Evolutionary conservation across 139 green algal genomes (phyloP).

Genomic region (Tetradesmus lagerheimii): DNA sequence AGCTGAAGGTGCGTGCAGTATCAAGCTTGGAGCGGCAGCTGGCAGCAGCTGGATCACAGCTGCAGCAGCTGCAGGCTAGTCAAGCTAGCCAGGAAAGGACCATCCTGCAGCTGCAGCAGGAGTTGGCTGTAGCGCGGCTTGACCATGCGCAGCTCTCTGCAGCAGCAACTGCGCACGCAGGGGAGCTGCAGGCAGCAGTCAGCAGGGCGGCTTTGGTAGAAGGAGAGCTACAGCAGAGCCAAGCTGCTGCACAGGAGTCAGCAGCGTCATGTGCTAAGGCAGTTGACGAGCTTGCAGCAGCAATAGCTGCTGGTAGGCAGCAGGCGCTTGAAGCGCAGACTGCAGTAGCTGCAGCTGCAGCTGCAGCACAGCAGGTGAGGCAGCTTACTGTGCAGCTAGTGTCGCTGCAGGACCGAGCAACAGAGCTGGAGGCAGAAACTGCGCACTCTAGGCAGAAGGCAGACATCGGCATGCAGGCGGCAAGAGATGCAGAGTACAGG

Average conservation of each 20-base stretch:
- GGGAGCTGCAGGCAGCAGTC: neutral
- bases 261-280: neutral
- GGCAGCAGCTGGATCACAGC: neutral
- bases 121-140: neutral
- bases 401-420: neutral
- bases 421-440: neutral
- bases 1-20: constrained; percentile 9
- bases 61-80: constrained; percentile 19
- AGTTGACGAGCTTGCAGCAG: neutral
- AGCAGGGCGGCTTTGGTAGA: constrained; percentile 6
- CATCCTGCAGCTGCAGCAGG: constrained; percentile 37
- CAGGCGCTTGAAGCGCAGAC: neutral
- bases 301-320: neutral
- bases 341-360: neutral
- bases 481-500: constrained; percentile 31
- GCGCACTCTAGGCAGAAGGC: neutral
- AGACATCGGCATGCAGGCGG: constrained; percentile 36
- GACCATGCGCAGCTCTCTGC: neutral
- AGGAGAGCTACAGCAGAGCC: neutral
- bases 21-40: constrained; percentile 14
- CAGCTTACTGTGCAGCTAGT: neutral
- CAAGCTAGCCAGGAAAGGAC: neutral
- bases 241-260: neutral
- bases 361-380: neutral
- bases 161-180: neutral